Base-by-base conservation (phyloP, 208 protist species). In the Spongospora subterranea region DNA sequence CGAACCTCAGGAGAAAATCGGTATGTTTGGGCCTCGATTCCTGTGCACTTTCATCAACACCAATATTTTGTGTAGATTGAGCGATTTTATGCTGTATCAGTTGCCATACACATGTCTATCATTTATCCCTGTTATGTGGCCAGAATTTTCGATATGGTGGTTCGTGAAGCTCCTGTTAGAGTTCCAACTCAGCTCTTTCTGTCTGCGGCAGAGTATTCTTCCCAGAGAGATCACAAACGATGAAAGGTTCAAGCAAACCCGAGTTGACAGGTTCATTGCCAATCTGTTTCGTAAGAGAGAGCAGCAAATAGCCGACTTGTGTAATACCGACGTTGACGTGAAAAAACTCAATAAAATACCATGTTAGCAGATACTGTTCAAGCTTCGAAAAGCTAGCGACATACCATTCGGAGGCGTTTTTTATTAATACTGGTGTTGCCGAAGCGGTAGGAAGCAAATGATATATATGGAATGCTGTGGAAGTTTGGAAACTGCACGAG, bases 71-170 rank as follows among this genome's bases (percentile, higher is more conserved):
- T 60, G 24, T 43, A 82, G 71, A n/a, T 43, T 82, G 71, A 82
- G 71, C 40, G 71, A 82, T 82, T 82, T 82, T 43, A 82, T 82
- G 71, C 71, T 82, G 11, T 82, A n/a, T 6, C 71, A 82, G 35
- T 35, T 82, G 13, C 6, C 17, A 43, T 39, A 35, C 13, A 17
- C 71, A 6, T 82, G 71, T 43, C 71, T 82, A 43, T 82, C 17
- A 6, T 82, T 82, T n/a, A 40, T 82, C n/a, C 71, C 71, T 20
- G 40, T 82, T 43, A 82, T 82, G 71, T 82, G 71, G 71, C 71
- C 71, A 43, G 71, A 82, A 35, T n/a, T 82, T 20, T 39, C 71
- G 35, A 6, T 82, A 20, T 39, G 71, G 6, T 82, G 71, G 71
- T 82, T 82, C n/a, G 13, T 82, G 6, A 6, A n/a, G 13, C 17